phyloP scores from a whole-genome alignment of 2,329 filamentous ascomycete genomes.

The Knoxdaviesia capensis region DNA sequence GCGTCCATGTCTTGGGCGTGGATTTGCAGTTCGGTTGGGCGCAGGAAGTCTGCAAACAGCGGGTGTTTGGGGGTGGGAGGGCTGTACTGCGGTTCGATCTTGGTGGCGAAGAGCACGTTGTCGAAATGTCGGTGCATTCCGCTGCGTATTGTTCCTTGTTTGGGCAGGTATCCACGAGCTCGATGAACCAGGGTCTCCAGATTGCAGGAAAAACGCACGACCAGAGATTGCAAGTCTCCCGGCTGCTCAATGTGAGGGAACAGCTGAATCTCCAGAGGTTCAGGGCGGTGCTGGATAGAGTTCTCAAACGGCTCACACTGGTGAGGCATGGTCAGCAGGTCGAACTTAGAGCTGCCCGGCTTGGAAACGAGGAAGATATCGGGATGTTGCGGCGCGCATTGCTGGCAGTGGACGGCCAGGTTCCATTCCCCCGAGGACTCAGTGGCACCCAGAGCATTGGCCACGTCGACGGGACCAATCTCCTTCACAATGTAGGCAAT shows the following conservation, averaged over 20 bases:
- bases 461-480: too few species aligned
- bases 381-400: too few species aligned
- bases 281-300: constrained; percentile 1
- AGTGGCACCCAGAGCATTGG: too few species aligned
- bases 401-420: too few species aligned
- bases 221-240: not conserved
- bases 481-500: too few species aligned
- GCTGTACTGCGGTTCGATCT: not conserved
- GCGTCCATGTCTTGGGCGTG: too few species aligned
- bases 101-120: not conserved
- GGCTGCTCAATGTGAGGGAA: not conserved
- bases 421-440: too few species aligned
- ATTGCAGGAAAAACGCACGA: constrained; percentile 5
- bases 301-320: constrained; percentile 4
- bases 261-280: constrained; percentile 3
- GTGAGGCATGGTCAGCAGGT: constrained; percentile 1
- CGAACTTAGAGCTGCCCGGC: not conserved
- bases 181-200: constrained; percentile 6
- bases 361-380: too few species aligned
- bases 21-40: too few species aligned
- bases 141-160: not conserved
- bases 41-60: too few species aligned
- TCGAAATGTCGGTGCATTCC: not conserved
- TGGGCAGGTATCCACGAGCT: constrained; percentile 5
- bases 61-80: too few species aligned